Percentiles rank a stretch among this genome's conserved stretches.
These are phyloP conservation scores for Melaleuca quinquenervia DNA, from an alignment of 345 rosid species.

Conservation along the genomic window DNA sequence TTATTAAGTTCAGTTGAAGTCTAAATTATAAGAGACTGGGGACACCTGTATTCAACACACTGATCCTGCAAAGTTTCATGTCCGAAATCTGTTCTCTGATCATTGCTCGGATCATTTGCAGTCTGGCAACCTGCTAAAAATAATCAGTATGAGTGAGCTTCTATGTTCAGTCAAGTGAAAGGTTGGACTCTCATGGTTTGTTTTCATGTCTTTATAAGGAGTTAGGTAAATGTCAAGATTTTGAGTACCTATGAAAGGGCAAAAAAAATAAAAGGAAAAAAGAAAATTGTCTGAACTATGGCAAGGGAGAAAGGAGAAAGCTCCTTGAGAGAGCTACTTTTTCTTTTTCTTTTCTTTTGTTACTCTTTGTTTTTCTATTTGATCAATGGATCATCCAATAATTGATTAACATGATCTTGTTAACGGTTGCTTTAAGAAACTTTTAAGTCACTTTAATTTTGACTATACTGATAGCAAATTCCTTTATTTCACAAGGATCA, in stretches of 20 bases:
- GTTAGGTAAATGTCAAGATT: neutral
- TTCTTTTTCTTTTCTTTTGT: neutral
- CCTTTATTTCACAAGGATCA: neutral
- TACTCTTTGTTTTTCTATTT: neutral
- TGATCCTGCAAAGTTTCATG: neutral
- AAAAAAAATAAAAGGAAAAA: neutral
- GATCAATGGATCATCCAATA: neutral
- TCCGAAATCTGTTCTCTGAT: neutral
- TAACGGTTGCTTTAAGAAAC: neutral
- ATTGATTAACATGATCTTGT: neutral
- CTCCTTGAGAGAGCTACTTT: neutral
- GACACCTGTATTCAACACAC: neutral
- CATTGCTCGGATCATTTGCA: neutral
- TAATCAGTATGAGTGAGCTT: neutral
- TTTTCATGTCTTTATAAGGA: neutral
- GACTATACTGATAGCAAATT: neutral
- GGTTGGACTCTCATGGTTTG: neutral
- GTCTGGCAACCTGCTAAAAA: neutral
- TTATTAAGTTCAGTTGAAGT: neutral
- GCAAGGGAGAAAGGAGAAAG: neutral
- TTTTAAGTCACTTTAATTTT: neutral
- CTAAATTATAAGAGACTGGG: neutral
- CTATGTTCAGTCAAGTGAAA: neutral
- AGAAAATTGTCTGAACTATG: neutral
- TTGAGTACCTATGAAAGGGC: neutral